A percentile compares a stretch with the other conserved stretches of the same genome.
phyloP scores from a whole-genome alignment of 139 green algal genomes.

The Ettlia oleoabundans region DNA sequence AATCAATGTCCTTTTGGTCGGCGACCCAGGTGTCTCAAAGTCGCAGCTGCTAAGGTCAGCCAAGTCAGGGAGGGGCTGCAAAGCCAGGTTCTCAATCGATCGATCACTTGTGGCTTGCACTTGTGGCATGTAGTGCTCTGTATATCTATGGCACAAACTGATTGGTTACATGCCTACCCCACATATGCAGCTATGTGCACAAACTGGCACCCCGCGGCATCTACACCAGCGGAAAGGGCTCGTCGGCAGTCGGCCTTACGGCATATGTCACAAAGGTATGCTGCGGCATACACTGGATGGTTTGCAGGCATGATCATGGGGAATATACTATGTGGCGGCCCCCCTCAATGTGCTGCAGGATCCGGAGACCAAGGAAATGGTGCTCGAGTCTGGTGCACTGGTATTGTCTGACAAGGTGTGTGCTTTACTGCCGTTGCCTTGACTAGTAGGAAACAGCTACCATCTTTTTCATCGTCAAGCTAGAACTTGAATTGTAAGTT shows the following conservation, averaged over 20 bases:
- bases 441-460: background rate
- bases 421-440: background rate
- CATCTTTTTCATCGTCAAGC: background rate
- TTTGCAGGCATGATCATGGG: background rate
- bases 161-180: too few relatives aligned
- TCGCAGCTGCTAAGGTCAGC: conserved; percentile 86
- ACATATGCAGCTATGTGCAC: conserved; percentile 91
- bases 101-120: background rate
- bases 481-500: background rate
- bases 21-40: conserved; percentile 95
- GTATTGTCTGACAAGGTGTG: conserved; percentile 84
- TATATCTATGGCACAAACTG: too few relatives aligned
- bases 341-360: conserved; percentile 62
- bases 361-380: conserved; percentile 92
- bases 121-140: too few relatives aligned
- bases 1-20: conserved; percentile 97
- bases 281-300: too few relatives aligned
- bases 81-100: too few relatives aligned
- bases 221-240: conserved; percentile 94
- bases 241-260: conserved; percentile 93
- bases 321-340: background rate
- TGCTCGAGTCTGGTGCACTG: conserved; percentile 96
- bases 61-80: too few relatives aligned
- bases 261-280: conserved; percentile 92
- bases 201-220: conserved; percentile 95